Conservation (phyloP, 2,329 filamentous ascomycete species). For the Ophiostoma australiae region DNA sequence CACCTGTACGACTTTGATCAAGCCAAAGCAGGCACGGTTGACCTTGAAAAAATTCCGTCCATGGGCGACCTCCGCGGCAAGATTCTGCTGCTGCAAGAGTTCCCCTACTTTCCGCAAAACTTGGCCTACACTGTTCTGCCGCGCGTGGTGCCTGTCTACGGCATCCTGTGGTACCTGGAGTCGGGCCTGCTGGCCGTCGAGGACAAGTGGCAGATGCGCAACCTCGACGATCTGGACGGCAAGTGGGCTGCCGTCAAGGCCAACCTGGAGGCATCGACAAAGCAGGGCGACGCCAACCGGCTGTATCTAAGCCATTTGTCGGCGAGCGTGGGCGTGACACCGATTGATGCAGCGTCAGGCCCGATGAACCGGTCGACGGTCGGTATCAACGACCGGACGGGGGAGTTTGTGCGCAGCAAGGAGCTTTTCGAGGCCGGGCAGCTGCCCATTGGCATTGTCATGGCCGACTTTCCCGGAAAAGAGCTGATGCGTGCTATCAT, state of each 20-base stretch:
- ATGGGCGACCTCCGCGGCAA: conserved; percentile 44
- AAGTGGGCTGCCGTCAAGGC: conserved; percentile 45
- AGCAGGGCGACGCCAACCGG: conserved; percentile 17
- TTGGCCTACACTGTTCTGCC: conserved; percentile 16
- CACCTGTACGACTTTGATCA: conserved; percentile 31
- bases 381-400: conserved; percentile 50
- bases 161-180: conserved; percentile 41
- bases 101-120: conserved; percentile 31
- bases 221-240: conserved; percentile 40
- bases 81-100: conserved; percentile 47
- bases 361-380: conserved; percentile 38
- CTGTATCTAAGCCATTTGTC: conserved; percentile 46
- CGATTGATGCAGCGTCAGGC: conserved; percentile 48
- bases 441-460: conserved; percentile 42
- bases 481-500: conserved; percentile 42
- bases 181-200: conserved; percentile 44
- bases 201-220: conserved; percentile 44
- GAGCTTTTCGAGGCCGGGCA: not conserved
- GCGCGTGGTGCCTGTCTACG: conserved; percentile 33
- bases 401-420: conserved; percentile 34
- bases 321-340: conserved; percentile 45
- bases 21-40: conserved; percentile 29
- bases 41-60: conserved; percentile 36
- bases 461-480: conserved; percentile 46
- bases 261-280: conserved; percentile 39